Base-by-base conservation (phyloP, 2,329 filamentous ascomycete genomes). In the Colletotrichum neosansevieriae region DNA sequence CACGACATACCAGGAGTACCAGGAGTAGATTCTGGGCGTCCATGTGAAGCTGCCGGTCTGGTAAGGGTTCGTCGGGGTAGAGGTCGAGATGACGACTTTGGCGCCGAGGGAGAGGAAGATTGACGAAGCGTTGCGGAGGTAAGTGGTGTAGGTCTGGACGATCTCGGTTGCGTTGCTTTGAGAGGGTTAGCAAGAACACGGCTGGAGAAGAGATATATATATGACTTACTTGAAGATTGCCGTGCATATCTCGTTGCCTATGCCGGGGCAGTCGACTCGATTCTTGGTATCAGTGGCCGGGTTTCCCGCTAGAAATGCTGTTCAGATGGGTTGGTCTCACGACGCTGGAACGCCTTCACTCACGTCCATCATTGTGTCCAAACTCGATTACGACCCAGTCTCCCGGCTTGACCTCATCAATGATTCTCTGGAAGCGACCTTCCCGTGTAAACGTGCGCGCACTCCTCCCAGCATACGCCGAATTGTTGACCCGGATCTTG, bases 321-420 rank as follows among this genome's bases (percentile, higher is more conserved):
- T 36, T 63, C 24, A 63, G 50, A 7, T 11, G 11, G 1, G 12
- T 36, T 11, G 2, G 1, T 15, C 3, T 3, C 2, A 10, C 29
- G 29, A 9, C 29, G 9, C 2, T 32, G 1, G 1, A 19, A 29
- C 6, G 29, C 7, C 0, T 40, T 7, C 13, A 67, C 64, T 3
- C n/a, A 64, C 64, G 64, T n/a, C 89, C 90, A 71, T 92, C 91
- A 72, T 93, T 93, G 80, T 92, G 90, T 0, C 91, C 90, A 73
- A 92, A 91, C 72, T 92, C 90, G 60, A 92, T 91, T 54, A 92
- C 82, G 0, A 92, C 89, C 76, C 87, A 89, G 76, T 92, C 90
- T 36, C 88, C 88, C 1, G 81, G 64, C 73, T 85, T 72, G 19
- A 91, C 80, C 2, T 81, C 73, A 45, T 82, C 77, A 56, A 85